Base-by-base conservation (phyloP, 106 monocot species). In the Vanilla planifolia region DNA sequence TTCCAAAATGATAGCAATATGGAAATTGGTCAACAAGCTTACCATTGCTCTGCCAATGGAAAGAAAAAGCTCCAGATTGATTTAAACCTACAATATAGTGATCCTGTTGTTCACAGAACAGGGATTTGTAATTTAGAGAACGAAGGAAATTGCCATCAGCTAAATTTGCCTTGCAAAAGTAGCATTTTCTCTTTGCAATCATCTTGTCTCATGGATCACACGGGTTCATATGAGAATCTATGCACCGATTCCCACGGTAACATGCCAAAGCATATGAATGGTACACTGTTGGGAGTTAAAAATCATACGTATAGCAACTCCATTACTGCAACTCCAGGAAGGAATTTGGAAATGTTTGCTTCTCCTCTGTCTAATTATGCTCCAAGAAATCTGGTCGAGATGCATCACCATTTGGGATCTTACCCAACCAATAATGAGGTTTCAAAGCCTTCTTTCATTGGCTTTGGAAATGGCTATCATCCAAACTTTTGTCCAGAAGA, bases 11-110 rank as follows among this genome's bases (percentile, higher is more conserved):
- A 56, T 48, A 42, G 55, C 19, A 37, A 35, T 48, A 26, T 36
- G 11, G 63, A 55, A 51, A 21, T 6, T 21, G 44, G 25, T 16
- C 43, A 37, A 8, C 48, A 29, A 53, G 43, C 29, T 35, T 36
- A 30, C 39, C 9, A 26, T 67, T 67, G 62, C 50, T 33, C 11
- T 25, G 40, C 8, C 43, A 43, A 48, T 65, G 43, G 26, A 27
- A 52, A 65, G 33, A 28, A 46, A 34, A 55, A 55, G 26, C 52
- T 67, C 46, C 28, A 65, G 15, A 52, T 62, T 36, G 61, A 33
- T 63, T n/a, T 67, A 19, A 70, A 75, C 40, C 41, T 32, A 70
- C 53, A 48, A 33, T 36, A 27, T 57, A 62, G 57, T 55, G 65
- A 62, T 62, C 51, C 68, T 48, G 55, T 51, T 62, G 43, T 42